Evolutionary conservation across 345 rosid genomes (phyloP).

Genomic region (Adansonia digitata): DNA sequence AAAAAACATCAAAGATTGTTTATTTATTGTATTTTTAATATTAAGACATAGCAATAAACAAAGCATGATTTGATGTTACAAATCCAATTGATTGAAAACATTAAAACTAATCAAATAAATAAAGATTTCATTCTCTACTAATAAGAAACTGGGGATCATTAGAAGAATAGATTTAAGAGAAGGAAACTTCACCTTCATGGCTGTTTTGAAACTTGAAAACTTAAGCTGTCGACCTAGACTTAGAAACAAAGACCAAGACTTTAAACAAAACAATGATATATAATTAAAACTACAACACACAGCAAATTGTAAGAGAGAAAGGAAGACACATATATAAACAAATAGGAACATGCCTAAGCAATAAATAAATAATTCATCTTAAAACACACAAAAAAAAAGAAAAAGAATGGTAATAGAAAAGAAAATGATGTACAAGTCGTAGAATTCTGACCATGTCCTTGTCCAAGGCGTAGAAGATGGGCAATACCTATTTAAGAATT

Average conservation of each 20-base stretch:
- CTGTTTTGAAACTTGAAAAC: neutral
- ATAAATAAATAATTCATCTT: neutral
- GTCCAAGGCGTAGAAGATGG: neutral
- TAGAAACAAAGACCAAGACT: neutral
- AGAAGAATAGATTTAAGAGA: neutral
- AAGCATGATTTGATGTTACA: neutral
- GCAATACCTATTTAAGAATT: neutral
- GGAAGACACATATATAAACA: neutral
- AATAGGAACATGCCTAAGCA: neutral
- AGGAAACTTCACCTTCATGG: constrained; percentile 7
- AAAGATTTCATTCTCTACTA: neutral
- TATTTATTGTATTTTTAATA: neutral
- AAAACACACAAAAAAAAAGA: neutral
- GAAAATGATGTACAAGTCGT: neutral
- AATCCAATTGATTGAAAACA: neutral
- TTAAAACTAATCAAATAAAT: neutral
- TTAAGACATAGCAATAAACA: neutral
- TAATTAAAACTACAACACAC: neutral
- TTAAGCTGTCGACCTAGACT: neutral
- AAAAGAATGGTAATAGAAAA: neutral
- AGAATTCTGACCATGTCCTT: neutral
- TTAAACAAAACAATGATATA: neutral
- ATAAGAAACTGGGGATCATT: neutral
- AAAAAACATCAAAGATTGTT: neutral
- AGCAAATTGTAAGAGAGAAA: neutral